Conservation (phyloP, 495 filamentous ascomycete species). For the Podospora fimiseda region DNA sequence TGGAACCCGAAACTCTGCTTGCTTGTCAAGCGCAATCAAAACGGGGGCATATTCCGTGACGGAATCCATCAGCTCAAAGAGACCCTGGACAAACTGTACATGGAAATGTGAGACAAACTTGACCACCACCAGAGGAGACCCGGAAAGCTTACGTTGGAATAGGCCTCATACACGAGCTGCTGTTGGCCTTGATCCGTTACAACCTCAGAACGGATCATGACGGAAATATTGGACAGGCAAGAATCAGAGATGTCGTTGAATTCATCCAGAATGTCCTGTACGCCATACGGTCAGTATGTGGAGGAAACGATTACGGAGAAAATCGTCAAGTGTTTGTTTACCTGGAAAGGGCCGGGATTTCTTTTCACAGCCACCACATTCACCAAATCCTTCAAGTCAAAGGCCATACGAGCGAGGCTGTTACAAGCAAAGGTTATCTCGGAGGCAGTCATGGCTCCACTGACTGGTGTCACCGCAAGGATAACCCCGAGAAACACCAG, state of each 20-base stretch:
- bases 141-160: slow-evolving; percentile 15
- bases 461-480: slow-evolving; percentile 1
- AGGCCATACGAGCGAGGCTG: slow-evolving; percentile 19
- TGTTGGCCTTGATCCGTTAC: slow-evolving; percentile 12
- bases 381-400: slow-evolving; percentile 19
- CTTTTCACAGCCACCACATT: slow-evolving; percentile 10
- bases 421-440: slow-evolving; percentile 16
- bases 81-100: slow-evolving; percentile 17
- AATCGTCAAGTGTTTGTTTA: background rate
- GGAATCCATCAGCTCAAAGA: slow-evolving; percentile 19
- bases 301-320: too few relatives aligned
- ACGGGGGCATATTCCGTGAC: slow-evolving; percentile 10
- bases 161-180: slow-evolving; percentile 18
- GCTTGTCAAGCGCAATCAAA: slow-evolving; percentile 17
- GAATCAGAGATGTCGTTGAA: slow-evolving; percentile 21
- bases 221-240: slow-evolving; percentile 19
- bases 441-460: slow-evolving; percentile 16
- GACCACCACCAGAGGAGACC: background rate
- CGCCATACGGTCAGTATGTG: too few relatives aligned
- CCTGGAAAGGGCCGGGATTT: slow-evolving; percentile 19
- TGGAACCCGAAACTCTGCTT: slow-evolving; percentile 19
- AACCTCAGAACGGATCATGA: slow-evolving; percentile 18
- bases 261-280: slow-evolving; percentile 20
- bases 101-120: background rate
- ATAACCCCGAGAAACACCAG: slow-evolving; percentile 7